These are phyloP conservation scores for Populus euphratica DNA, from an alignment of 345 rosid species.

Conservation along the genomic window DNA sequence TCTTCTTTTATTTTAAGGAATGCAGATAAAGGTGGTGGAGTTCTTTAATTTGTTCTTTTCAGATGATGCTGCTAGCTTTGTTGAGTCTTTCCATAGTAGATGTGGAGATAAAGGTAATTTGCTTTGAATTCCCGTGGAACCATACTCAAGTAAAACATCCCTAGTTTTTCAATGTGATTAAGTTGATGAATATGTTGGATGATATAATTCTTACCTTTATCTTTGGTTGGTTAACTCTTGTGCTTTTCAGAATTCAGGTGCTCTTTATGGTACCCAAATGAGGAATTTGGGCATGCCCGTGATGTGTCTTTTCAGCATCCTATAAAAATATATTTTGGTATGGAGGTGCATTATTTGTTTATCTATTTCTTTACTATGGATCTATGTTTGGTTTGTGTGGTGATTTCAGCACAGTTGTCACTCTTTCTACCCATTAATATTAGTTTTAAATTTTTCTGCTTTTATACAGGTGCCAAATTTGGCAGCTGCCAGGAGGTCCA, in stretches of 20 bases:
- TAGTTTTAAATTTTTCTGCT: constrained; percentile 11
- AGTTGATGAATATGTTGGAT: not conserved
- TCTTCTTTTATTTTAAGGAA: constrained; percentile 14
- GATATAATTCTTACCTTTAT: constrained; percentile 16
- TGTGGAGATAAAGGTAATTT: constrained; percentile 92
- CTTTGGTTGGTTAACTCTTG: constrained; percentile 7
- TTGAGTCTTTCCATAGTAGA: constrained; percentile 68
- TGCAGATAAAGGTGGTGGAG: constrained; percentile 84
- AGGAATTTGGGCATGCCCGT: constrained; percentile 72
- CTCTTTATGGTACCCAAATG: constrained; percentile 70
- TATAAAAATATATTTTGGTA: constrained; percentile 92
- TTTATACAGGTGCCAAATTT: constrained; percentile 69
- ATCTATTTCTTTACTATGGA: constrained; percentile 5
- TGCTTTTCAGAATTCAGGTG: constrained; percentile 68
- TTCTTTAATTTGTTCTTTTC: constrained; percentile 73
- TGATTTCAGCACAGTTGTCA: not conserved
- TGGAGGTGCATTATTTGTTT: constrained; percentile 6
- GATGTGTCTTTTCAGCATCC: constrained; percentile 89
- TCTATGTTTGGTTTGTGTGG: not conserved
- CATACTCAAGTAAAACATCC: constrained; percentile 5
- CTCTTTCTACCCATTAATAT: constrained; percentile 4
- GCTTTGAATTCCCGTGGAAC: constrained; percentile 6
- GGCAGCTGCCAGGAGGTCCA: constrained; percentile 88
- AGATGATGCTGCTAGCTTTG: constrained; percentile 56
- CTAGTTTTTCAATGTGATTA: not conserved